Evolutionary conservation across 2,329 filamentous ascomycete species (phyloP), one percentile per base, ranked within the genome.

Genomic region (Triangularia setosa): DNA sequence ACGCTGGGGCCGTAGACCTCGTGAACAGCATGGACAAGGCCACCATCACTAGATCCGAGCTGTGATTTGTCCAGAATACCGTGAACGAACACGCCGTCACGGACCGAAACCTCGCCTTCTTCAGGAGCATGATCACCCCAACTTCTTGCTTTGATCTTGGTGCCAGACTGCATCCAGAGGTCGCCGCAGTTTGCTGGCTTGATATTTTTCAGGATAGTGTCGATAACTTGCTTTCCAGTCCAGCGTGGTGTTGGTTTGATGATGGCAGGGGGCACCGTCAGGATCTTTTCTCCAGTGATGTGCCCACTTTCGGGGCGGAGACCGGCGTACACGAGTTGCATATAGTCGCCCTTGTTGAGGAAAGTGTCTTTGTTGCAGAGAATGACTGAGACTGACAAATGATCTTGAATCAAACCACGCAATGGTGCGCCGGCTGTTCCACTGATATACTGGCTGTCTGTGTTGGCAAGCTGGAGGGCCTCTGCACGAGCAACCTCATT

Each of bases 11-110:
- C 95, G 74, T 97, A 97, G 1, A 93, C 87, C 74, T 99, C 95
- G 73, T 99, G 94, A 23, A 98, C 86, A 1, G 93, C 89, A 74
- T 99, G 95, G 65, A 99, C 87, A 54, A 99, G 83, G 67, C 95
- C 95, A 61, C 93, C 93, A 28, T 88, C 87, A 65, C 87, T 90
- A 40, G 93, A 93, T 61, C 95, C 95, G 64, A 99, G 90, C 71
- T 99, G 95, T 48, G 91, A 90, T 79, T 99, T 99, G 76, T 99
- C 96, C 27, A 99, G 83, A 71, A 99, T 96, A 71, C 95, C 95
- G 57, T 87, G 90, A 57, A 97, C 84, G 69, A 98, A 87, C 70
- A 97, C 91, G 58, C 95, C 94, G 70, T 95, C 88, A 68, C 91
- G 88, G 77, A 99, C 89, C 21, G 93, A 83, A 30, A 99, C 93